A percentile compares a stretch with the other conserved stretches of the same genome.
Conservation (phyloP, 1,139 yeast species). For the Ogataea hybrid region DNA sequence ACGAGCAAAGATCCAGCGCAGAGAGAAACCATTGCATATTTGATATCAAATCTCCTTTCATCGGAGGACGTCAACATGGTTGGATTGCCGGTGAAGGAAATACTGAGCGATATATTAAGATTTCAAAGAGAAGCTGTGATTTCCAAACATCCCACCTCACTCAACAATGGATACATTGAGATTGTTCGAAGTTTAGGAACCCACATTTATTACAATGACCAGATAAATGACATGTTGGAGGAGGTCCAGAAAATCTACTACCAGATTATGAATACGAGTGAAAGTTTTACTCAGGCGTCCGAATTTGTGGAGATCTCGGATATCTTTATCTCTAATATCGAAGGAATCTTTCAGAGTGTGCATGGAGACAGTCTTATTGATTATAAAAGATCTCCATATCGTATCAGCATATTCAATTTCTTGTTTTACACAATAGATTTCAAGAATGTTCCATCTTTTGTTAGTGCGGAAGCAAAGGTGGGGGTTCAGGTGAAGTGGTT, state of each 20-base stretch:
- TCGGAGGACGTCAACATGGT: conserved; percentile 75
- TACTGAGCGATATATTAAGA: conserved; percentile 55
- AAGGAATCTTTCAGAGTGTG: conserved; percentile 23
- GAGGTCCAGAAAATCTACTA: conserved; percentile 40
- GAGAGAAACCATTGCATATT: conserved; percentile 50
- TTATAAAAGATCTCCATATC: conserved; percentile 26
- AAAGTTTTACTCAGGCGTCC: conserved; percentile 1
- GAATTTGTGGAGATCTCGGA: conserved; percentile 20
- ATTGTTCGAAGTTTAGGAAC: conserved; percentile 64
- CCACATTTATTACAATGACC: conserved; percentile 77
- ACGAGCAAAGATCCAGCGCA: conserved; percentile 33
- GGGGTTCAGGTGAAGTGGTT: conserved; percentile 26
- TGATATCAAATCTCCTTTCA: conserved; percentile 64
- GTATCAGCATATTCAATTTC: conserved; percentile 24
- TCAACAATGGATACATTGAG: conserved; percentile 33
- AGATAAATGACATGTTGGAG: conserved; percentile 69
- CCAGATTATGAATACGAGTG: conserved; percentile 9
- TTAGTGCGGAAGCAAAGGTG: conserved; percentile 10
- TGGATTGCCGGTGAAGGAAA: conserved; percentile 86
- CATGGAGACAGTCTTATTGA: conserved; percentile 22
- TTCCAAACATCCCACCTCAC: conserved; percentile 16
- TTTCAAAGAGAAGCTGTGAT: conserved; percentile 53
- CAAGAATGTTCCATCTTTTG: conserved; percentile 18
- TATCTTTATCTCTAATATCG: conserved; percentile 23
- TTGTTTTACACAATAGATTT: conserved; percentile 28